Conservation (phyloP, 2,329 filamentous ascomycete genomes). For the Grosmannia clavigera region DNA sequence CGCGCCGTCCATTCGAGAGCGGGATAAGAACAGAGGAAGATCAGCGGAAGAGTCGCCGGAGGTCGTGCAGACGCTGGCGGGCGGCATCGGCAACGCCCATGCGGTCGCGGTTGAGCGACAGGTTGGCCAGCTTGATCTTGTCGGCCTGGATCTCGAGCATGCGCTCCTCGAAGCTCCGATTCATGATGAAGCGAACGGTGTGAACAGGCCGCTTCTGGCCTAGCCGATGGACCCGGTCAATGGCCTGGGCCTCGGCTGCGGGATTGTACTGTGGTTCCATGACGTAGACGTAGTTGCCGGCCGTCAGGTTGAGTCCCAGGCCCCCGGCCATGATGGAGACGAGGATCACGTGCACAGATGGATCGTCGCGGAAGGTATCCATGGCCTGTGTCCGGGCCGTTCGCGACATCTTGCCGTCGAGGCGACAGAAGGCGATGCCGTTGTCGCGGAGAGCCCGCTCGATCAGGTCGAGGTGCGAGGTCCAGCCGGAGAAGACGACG, state of each 20-base stretch:
- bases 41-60: constrained; percentile 40
- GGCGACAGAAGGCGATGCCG: constrained; percentile 59
- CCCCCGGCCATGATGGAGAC: constrained; percentile 90
- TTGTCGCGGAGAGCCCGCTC: constrained; percentile 61
- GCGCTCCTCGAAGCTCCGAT: constrained; percentile 82
- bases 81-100: constrained; percentile 32
- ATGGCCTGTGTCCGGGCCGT: constrained; percentile 62
- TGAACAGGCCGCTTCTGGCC: constrained; percentile 81
- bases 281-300: constrained; percentile 78
- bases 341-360: constrained; percentile 63
- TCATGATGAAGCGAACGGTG: constrained; percentile 86
- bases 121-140: constrained; percentile 80
- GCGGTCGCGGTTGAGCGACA: constrained; percentile 29
- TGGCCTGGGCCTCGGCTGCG: constrained; percentile 82
- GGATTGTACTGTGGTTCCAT: constrained; percentile 99
- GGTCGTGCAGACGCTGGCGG: constrained; percentile 29
- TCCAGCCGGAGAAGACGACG: constrained; percentile 95
- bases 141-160: constrained; percentile 82
- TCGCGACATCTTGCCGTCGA: constrained; percentile 83
- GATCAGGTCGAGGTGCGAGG: constrained; percentile 84
- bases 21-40: background rate
- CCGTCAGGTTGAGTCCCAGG: constrained; percentile 79
- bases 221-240: constrained; percentile 84
- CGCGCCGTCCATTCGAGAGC: background rate
- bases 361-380: constrained; percentile 62